Evolutionary conservation across 2,329 filamentous ascomycete species (phyloP).

Genomic region (Epichloe coenophiala): DNA sequence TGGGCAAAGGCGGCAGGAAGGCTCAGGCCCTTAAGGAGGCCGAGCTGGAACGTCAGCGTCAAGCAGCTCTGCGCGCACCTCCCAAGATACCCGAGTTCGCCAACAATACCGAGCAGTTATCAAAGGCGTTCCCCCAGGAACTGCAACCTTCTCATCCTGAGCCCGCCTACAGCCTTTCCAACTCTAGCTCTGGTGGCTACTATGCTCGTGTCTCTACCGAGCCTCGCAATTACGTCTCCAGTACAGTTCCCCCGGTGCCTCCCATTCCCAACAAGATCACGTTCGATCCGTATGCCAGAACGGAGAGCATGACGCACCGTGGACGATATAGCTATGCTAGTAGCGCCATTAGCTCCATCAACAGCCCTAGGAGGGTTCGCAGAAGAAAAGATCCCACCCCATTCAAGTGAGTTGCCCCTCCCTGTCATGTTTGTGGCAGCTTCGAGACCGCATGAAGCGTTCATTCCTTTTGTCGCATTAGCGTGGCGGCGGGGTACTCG

Average conservation of each 20-base stretch:
- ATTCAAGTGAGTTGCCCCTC: constrained; percentile 73
- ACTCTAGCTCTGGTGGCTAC: constrained; percentile 16
- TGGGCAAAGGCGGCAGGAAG: constrained; percentile 47
- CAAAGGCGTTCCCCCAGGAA: constrained; percentile 36
- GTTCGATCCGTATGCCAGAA: constrained; percentile 66
- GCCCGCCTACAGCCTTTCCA: constrained; percentile 44
- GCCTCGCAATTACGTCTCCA: constrained; percentile 26
- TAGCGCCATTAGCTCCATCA: constrained; percentile 79
- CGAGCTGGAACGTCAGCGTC: constrained; percentile 37
- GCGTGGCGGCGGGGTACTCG: neutral
- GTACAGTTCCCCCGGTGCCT: constrained; percentile 36
- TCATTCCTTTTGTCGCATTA: neutral
- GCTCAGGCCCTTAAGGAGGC: constrained; percentile 38
- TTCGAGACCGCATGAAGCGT: neutral
- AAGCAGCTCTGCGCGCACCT: constrained; percentile 31
- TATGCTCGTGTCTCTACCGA: constrained; percentile 22
- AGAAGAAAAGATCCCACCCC: constrained; percentile 94
- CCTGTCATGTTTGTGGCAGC: neutral
- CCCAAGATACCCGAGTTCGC: constrained; percentile 40
- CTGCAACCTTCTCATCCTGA: constrained; percentile 42
- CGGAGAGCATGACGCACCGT: constrained; percentile 93
- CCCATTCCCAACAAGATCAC: constrained; percentile 44
- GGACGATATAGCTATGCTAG: constrained; percentile 94
- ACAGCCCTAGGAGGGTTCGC: constrained; percentile 81
- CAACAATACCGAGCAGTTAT: constrained; percentile 32